Evolutionary conservation across 108 stramenopile genomes (phyloP).

Genomic region (Poteriospumella lacustris): DNA sequence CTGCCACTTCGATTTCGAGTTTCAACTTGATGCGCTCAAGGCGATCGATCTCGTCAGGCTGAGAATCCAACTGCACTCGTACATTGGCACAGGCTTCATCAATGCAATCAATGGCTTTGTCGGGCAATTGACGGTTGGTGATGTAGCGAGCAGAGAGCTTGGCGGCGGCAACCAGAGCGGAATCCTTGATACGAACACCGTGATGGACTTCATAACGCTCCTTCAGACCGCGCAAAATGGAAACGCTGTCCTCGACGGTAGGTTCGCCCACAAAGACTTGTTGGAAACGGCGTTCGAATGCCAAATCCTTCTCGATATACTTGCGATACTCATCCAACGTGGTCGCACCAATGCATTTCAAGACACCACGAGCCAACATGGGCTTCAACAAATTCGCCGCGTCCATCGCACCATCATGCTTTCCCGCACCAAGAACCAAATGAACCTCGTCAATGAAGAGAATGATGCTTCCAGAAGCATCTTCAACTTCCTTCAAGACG

Average conservation of each 20-base stretch:
- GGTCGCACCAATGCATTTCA: conserved; percentile 80
- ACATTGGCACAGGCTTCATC: conserved; percentile 17
- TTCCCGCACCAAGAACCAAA: conserved; percentile 72
- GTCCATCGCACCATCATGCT: conserved; percentile 77
- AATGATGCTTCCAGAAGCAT: conserved; percentile 67
- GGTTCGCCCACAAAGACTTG: conserved; percentile 76
- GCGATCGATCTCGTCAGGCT: background rate
- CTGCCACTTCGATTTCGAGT: background rate
- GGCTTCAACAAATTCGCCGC: conserved; percentile 85
- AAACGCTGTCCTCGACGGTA: conserved; percentile 61
- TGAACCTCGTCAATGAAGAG: conserved; percentile 76
- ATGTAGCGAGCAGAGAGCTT: conserved; percentile 18
- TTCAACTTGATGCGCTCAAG: conserved; percentile 5
- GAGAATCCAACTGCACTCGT: conserved; percentile 14
- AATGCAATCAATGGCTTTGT: conserved; percentile 27
- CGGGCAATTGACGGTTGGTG: conserved; percentile 6
- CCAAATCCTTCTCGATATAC: conserved; percentile 84
- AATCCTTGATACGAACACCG: conserved; percentile 14
- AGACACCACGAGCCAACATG: conserved; percentile 68
- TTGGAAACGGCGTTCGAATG: conserved; percentile 77
- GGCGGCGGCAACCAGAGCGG: conserved; percentile 8
- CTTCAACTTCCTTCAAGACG: conserved; percentile 70
- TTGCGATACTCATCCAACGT: conserved; percentile 79
- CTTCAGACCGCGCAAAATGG: conserved; percentile 67
- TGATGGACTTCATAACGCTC: conserved; percentile 56